Conservation (phyloP, 345 rosid species). For the Geranium brycei region DNA sequence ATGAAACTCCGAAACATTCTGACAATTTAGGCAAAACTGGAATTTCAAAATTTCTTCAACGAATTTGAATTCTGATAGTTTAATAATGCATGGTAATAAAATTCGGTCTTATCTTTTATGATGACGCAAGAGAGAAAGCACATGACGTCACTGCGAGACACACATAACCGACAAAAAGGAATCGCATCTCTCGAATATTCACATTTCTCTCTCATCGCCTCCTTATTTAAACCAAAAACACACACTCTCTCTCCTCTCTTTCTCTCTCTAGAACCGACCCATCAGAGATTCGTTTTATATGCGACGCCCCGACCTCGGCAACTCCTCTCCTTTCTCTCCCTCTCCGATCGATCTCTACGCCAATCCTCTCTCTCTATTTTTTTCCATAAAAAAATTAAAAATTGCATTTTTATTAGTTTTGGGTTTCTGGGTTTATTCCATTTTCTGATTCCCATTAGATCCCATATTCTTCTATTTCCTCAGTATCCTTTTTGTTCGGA, state of each 20-base stretch:
- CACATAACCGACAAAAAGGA: slow-evolving; percentile 12
- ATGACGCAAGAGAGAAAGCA: too few species aligned
- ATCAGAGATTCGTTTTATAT: slow-evolving; percentile 47
- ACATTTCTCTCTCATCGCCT: slow-evolving; percentile 5
- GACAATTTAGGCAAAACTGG: too few species aligned
- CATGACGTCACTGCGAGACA: too few species aligned
- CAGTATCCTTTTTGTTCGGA: background rate
- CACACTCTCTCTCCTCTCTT: too few species aligned
- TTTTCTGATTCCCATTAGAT: background rate
- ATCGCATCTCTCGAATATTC: slow-evolving; percentile 36
- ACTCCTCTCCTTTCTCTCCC: background rate
- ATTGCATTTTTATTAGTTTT: too few species aligned
- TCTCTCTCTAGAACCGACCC: slow-evolving; percentile 9
- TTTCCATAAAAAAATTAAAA: too few species aligned
- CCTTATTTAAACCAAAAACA: background rate
- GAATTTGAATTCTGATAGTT: too few species aligned
- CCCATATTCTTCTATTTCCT: background rate
- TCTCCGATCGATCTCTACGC: background rate
- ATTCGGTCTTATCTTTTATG: too few species aligned
- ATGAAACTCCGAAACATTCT: too few species aligned
- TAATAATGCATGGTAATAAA: too few species aligned
- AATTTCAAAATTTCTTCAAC: too few species aligned
- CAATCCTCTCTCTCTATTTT: too few species aligned
- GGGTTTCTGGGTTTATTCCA: background rate
- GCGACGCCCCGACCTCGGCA: slow-evolving; percentile 76